These are phyloP conservation scores for Serendipita indica DNA, from an alignment of 768 basidiomycete genomes.

Conservation along the genomic window DNA sequence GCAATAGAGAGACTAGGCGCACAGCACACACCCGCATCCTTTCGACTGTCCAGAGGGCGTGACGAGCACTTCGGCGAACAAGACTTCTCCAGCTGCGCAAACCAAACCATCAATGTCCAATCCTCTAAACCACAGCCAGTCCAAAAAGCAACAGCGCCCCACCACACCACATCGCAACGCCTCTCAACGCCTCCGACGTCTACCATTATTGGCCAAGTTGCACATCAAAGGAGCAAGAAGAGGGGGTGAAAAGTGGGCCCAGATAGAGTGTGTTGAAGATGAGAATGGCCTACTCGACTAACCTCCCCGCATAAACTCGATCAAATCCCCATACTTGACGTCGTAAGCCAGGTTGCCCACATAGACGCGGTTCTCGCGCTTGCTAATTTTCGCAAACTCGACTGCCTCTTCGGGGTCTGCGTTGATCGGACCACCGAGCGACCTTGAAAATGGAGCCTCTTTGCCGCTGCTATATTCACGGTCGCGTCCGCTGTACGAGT, in stretches of 20 bases:
- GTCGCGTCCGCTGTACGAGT: slow-evolving; percentile 29
- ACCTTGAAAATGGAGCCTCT: slow-evolving; percentile 47
- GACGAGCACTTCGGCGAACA: slow-evolving; percentile 97
- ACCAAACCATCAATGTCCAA: slow-evolving; percentile 67
- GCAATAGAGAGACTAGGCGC: neutral
- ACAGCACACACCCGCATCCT: slow-evolving; percentile 85
- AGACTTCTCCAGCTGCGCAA: slow-evolving; percentile 96
- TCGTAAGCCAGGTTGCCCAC: slow-evolving; percentile 98
- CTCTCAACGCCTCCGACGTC: slow-evolving; percentile 6
- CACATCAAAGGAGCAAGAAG: neutral
- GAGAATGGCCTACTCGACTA: slow-evolving; percentile 49
- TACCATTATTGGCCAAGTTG: neutral
- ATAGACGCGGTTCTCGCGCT: slow-evolving; percentile 96
- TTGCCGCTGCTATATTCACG: slow-evolving; percentile 7
- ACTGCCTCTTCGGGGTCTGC: slow-evolving; percentile 85
- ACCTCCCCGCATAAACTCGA: slow-evolving; percentile 99
- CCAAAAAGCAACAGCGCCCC: slow-evolving; percentile 21
- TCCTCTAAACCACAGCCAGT: slow-evolving; percentile 31
- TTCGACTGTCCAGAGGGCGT: slow-evolving; percentile 95
- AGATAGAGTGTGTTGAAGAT: neutral
- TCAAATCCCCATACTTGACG: slow-evolving; percentile 95
- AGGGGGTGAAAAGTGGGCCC: neutral
- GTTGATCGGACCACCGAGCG: slow-evolving; percentile 79
- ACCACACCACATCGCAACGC: slow-evolving; percentile 14
- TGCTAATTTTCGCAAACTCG: slow-evolving; percentile 90